A percentile compares a stretch with the other conserved stretches of the same genome.
Conservation (phyloP, 495 filamentous ascomycete species). For the Xylaria curta region DNA sequence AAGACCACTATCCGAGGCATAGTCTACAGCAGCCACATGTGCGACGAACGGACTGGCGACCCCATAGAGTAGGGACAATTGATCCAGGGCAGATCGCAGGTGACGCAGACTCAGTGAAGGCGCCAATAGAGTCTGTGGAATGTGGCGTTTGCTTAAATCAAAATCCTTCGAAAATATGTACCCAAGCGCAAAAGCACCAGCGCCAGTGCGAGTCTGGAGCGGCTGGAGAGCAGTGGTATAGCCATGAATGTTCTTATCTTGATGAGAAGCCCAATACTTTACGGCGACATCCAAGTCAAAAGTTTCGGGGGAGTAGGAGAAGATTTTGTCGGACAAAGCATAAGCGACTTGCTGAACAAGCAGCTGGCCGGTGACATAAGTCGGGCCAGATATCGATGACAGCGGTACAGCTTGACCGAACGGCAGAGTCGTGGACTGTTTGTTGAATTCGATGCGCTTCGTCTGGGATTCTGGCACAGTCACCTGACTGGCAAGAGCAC, state of each 20-base stretch:
- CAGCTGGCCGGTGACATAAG: constrained; percentile 88
- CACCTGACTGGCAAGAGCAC: constrained; percentile 32
- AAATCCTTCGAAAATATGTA: constrained; percentile 98
- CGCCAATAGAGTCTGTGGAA: constrained; percentile 88
- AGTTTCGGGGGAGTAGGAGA: constrained; percentile 91
- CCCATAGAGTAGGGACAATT: constrained; percentile 85
- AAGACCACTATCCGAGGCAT: constrained; percentile 70
- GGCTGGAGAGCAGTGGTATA: constrained; percentile 76
- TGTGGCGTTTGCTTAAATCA: constrained; percentile 84
- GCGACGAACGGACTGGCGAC: constrained; percentile 91
- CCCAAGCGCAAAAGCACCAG: constrained; percentile 89
- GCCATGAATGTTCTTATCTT: constrained; percentile 79
- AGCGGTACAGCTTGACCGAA: constrained; percentile 65
- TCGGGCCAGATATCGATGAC: constrained; percentile 80
- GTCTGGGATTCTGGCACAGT: constrained; percentile 38
- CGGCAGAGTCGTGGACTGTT: constrained; percentile 63
- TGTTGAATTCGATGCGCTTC: constrained; percentile 41
- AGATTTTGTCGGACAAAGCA: constrained; percentile 91
- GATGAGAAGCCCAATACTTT: constrained; percentile 70
- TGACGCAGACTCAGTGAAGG: constrained; percentile 80
- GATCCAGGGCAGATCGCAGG: constrained; percentile 84
- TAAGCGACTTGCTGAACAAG: constrained; percentile 96
- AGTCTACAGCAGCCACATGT: constrained; percentile 93
- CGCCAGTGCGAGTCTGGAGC: constrained; percentile 87
- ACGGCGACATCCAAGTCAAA: constrained; percentile 87